Evolutionary conservation across 495 filamentous ascomycete species (phyloP).

Genomic region (Evernia prunastri): DNA sequence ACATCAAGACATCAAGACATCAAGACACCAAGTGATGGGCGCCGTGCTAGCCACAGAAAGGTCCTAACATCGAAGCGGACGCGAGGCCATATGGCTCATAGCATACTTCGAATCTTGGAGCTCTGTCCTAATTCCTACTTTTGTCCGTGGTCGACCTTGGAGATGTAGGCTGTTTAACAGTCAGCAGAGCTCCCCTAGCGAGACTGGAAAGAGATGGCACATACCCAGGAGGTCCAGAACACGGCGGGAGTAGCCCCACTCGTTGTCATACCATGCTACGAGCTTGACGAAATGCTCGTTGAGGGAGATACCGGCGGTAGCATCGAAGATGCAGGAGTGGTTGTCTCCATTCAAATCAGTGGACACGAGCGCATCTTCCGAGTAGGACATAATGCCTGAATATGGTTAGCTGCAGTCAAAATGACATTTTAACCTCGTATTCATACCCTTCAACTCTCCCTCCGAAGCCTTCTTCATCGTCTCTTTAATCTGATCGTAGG

Average conservation of each 20-base stretch:
- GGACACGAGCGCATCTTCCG: slow-evolving; percentile 95
- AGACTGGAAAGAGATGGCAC: slow-evolving; percentile 16
- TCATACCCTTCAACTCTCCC: slow-evolving; percentile 75
- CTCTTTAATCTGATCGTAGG: slow-evolving; percentile 91
- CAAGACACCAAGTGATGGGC: neutral
- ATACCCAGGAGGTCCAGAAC: slow-evolving; percentile 84
- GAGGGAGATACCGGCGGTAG: slow-evolving; percentile 97
- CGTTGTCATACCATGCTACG: slow-evolving; percentile 96
- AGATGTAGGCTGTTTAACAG: slow-evolving; percentile 60
- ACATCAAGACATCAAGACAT: no score
- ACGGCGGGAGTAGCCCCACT: slow-evolving; percentile 97
- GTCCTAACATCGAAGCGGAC: neutral
- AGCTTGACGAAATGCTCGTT: slow-evolving; percentile 99
- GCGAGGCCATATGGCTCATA: slow-evolving; percentile 27
- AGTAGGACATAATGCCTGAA: slow-evolving; percentile 82
- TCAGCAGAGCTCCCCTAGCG: slow-evolving; percentile 14
- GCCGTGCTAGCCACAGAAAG: neutral
- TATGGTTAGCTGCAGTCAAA: slow-evolving; percentile 31
- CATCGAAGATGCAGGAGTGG: slow-evolving; percentile 96
- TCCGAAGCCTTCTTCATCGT: slow-evolving; percentile 83
- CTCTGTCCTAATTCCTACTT: slow-evolving; percentile 34
- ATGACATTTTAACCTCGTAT: neutral
- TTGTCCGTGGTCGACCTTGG: slow-evolving; percentile 68
- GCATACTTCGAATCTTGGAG: slow-evolving; percentile 34
- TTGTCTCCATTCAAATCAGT: slow-evolving; percentile 85